A percentile compares a stretch with the other conserved stretches of the same genome.
Evolutionary conservation across 2,329 filamentous ascomycete species (phyloP).

Genomic region (Cytospora paraplurivora): DNA sequence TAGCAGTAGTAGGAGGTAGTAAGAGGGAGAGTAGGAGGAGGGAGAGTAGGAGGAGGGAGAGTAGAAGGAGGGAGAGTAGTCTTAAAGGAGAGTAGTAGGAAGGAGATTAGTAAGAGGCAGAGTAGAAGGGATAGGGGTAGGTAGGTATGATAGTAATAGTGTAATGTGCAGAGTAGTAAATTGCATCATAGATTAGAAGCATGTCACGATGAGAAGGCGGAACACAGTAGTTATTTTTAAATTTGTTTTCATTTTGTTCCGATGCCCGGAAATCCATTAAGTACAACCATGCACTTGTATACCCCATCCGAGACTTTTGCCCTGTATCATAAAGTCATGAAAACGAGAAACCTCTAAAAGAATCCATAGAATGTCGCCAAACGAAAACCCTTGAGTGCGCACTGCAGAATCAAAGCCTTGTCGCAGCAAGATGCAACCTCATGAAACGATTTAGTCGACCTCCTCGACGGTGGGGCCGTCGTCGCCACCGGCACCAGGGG

Average conservation of each 20-base stretch:
- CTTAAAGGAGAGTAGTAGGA: too few relatives aligned
- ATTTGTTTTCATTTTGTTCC: constrained; percentile 31
- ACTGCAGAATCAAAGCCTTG: constrained; percentile 30
- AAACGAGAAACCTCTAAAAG: constrained; percentile 35
- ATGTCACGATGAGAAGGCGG: not conserved
- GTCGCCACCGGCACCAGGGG: constrained; percentile 47
- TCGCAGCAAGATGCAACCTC: constrained; percentile 17
- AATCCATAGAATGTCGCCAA: constrained; percentile 31
- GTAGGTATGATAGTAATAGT: too few relatives aligned
- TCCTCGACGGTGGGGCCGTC: constrained; percentile 62
- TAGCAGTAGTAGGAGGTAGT: too few relatives aligned
- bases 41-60: too few relatives aligned
- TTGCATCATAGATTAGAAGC: too few relatives aligned
- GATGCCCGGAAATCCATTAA: constrained; percentile 39
- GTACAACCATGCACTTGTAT: constrained; percentile 37
- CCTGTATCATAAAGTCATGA: constrained; percentile 39
- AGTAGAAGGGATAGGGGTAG: too few relatives aligned
- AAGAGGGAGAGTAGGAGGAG: too few relatives aligned
- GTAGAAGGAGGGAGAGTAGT: too few relatives aligned
- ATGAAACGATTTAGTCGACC: constrained; percentile 41
- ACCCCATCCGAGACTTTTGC: constrained; percentile 35
- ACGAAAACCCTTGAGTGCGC: constrained; percentile 30
- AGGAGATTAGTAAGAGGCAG: too few relatives aligned
- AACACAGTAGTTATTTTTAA: constrained; percentile 17
- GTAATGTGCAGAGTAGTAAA: too few relatives aligned